Base-by-base conservation (phyloP, 768 basidiomycete genomes). In the Phylloporus sp. region DNA sequence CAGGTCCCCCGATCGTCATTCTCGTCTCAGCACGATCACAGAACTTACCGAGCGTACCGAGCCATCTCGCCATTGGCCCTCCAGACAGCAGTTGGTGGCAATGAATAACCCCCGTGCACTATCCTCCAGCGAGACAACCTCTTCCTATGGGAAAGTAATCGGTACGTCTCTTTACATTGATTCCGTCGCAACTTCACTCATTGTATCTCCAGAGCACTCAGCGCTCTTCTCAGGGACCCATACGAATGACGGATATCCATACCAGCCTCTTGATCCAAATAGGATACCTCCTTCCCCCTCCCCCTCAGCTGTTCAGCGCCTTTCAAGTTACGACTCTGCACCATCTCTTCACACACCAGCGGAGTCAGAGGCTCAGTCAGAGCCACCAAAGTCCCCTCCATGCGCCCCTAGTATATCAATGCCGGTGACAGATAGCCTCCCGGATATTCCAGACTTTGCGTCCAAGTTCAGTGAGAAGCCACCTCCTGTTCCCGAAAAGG, bases 1-100 rank as follows among this genome's bases (percentile, higher is more conserved):
- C 12, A 60, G 58, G 65, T 60, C 63, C 35, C 63, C 65, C 9
- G 57, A 62, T 57, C 67, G 56, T 15, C 46, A 58, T 46, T 68
- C 72, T 28, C 73, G 71, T 48, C 69, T 88, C 52, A 85, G 80
- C 52, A 85, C 82, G 5, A 90, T 90, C 53, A 75, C 79, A 22
- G 87, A 90, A 68, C 70, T 66, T 41, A 84, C 85, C 15, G 87
- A 89, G 62, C 74, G 75, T 29, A 82, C 86, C 31, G 85, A 83
- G 55, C 71, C 75, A 31, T 79, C 81, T 13, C 73, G 76, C 15
- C 70, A 72, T 36, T 77, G 77, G 73, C 73, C 73, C 26, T 71
- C 75, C 26, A 69, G 69, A 35, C 73, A 72, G 46, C 72, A 73
- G 35, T 68, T 74, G 27, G 56, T 68, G 28, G 62, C 70, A 35